A percentile compares a stretch with the other conserved stretches of the same genome.
Evolutionary conservation across 768 basidiomycete genomes (phyloP).

Genomic region (Hirschioporus abietinus): DNA sequence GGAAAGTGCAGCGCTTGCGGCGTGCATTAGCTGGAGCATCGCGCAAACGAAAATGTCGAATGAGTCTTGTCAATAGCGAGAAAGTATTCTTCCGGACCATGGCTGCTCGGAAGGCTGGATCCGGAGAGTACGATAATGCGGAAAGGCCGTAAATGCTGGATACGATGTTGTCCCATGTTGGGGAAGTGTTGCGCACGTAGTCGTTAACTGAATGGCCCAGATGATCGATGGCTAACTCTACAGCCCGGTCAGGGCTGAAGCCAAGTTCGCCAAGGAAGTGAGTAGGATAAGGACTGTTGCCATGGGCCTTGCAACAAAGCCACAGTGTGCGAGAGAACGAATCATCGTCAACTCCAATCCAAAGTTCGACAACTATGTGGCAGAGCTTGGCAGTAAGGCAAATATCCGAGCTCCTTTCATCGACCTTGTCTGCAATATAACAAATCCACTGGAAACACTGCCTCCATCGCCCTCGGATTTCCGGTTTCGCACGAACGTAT

Average conservation of each 20-base stretch:
- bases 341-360: no score
- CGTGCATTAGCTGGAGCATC: neutral
- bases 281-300: neutral
- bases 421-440: neutral
- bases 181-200: neutral
- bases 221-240: neutral
- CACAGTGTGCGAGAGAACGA: neutral
- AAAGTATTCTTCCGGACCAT: neutral
- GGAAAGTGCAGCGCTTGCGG: neutral
- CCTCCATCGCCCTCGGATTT: neutral
- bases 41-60: neutral
- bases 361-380: neutral
- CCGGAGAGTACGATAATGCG: neutral
- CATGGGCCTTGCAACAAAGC: neutral
- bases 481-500: neutral
- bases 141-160: neutral
- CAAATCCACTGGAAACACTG: neutral
- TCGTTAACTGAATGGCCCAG: neutral
- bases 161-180: neutral
- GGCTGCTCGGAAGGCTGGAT: neutral
- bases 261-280: neutral
- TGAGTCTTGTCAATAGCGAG: neutral
- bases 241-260: neutral
- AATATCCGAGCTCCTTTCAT: neutral
- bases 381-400: neutral